These are phyloP conservation scores for Phalaenopsis equestris DNA, from an alignment of 106 monocot species.

Conservation along the genomic window DNA sequence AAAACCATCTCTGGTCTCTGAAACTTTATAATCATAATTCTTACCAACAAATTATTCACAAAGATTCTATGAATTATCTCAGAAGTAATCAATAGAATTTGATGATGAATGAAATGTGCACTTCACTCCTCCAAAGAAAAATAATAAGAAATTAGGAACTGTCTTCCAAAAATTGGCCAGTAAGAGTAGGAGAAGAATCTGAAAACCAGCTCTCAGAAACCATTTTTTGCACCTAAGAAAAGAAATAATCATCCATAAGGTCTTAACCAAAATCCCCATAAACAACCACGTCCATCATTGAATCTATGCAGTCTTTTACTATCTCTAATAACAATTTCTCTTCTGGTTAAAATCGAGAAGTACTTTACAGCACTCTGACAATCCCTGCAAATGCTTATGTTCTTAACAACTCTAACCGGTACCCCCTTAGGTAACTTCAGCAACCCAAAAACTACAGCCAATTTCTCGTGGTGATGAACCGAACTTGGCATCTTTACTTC, in stretches of 20 bases:
- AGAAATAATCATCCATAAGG: background rate
- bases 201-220: too few relatives aligned
- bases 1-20: too few relatives aligned
- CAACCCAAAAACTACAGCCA: constrained; percentile 67
- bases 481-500: constrained; percentile 17
- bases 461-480: constrained; percentile 60
- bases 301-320: constrained; percentile 75
- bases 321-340: constrained; percentile 69
- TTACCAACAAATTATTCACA: too few relatives aligned
- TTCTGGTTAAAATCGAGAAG: constrained; percentile 42
- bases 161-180: too few relatives aligned
- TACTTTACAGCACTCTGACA: constrained; percentile 56
- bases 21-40: too few relatives aligned
- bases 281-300: constrained; percentile 49
- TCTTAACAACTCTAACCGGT: constrained; percentile 63
- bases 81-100: too few relatives aligned
- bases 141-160: too few relatives aligned
- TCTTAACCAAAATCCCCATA: constrained; percentile 62
- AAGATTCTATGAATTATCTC: too few relatives aligned
- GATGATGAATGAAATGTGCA: too few relatives aligned
- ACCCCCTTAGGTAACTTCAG: constrained; percentile 32
- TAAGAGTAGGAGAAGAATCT: too few relatives aligned
- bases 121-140: too few relatives aligned
- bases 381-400: constrained; percentile 69
- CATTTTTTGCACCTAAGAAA: background rate